phyloP scores from a whole-genome alignment of 1,284 basidiomycete species.

The Trichosporon sp. region DNA sequence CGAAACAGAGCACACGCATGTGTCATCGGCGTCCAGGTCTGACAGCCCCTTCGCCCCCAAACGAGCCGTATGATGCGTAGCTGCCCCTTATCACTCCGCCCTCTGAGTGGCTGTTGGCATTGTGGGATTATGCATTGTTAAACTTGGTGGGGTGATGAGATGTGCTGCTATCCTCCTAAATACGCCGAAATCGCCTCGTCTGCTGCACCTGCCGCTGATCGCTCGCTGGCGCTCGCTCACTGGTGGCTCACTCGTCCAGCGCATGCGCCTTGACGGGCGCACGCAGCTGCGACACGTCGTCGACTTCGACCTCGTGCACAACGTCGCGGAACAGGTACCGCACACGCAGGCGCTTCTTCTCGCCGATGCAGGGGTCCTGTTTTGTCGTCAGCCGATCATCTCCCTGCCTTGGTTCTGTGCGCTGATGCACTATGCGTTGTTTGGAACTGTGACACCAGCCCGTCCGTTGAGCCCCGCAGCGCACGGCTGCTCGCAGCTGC shows the following conservation, averaged over 20 bases:
- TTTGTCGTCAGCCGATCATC: neutral
- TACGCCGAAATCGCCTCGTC: too few relatives aligned
- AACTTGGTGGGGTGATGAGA: neutral
- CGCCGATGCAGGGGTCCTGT: constrained; percentile 57
- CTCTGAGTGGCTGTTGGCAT: constrained; percentile 1
- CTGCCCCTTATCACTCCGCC: neutral
- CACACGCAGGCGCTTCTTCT: constrained; percentile 64
- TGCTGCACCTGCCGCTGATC: too few relatives aligned
- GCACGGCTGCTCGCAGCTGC: neutral
- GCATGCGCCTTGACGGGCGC: constrained; percentile 67
- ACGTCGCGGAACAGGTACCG: constrained; percentile 75
- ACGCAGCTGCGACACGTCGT: constrained; percentile 70
- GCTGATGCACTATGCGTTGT: neutral
- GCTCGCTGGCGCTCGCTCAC: too few relatives aligned
- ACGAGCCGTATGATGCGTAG: neutral
- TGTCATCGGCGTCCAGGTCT: neutral
- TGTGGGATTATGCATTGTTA: too few relatives aligned
- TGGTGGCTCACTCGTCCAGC: constrained; percentile 14
- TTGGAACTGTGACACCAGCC: neutral
- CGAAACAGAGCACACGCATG: neutral
- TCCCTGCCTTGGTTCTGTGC: too few relatives aligned
- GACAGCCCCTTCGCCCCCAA: neutral
- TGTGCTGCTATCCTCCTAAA: constrained; percentile 6
- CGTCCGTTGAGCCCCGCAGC: neutral
- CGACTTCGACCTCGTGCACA: constrained; percentile 73